These are phyloP conservation scores for Elsinoe perseae DNA, from an alignment of 2,329 filamentous ascomycete genomes.

Conservation along the genomic window DNA sequence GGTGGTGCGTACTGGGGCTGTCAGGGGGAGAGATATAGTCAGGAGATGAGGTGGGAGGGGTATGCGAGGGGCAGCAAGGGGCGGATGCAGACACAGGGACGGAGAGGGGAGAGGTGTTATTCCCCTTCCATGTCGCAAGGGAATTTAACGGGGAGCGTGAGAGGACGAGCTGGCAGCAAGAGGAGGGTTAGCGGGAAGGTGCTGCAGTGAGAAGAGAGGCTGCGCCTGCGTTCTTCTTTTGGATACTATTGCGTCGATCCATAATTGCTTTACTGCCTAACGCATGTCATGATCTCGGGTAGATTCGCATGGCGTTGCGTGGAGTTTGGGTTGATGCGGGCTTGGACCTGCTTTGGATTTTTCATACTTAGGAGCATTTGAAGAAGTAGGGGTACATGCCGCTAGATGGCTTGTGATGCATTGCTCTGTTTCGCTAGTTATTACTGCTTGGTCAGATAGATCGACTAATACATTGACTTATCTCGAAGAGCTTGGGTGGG, in stretches of 20 bases:
- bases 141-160: slow-evolving; percentile 2
- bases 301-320: slow-evolving; percentile 5
- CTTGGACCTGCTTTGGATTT: not conserved
- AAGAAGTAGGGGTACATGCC: not conserved
- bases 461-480: not conserved
- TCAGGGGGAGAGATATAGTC: not conserved
- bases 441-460: not conserved
- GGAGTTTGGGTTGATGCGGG: slow-evolving; percentile 2
- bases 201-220: not conserved
- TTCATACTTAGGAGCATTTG: not conserved
- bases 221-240: not conserved
- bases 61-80: not conserved
- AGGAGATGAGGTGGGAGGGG: not conserved
- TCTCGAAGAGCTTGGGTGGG: not conserved
- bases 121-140: not conserved
- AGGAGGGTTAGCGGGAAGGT: too few relatives aligned
- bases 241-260: not conserved
- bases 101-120: not conserved
- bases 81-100: not conserved
- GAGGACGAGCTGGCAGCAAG: not conserved
- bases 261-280: not conserved
- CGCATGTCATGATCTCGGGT: slow-evolving; percentile 11
- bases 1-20: not conserved
- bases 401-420: not conserved
- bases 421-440: not conserved